These are phyloP conservation scores for Coix lacrymajobi DNA, from an alignment of 176 grass and related monocot genomes.

Conservation along the genomic window DNA sequence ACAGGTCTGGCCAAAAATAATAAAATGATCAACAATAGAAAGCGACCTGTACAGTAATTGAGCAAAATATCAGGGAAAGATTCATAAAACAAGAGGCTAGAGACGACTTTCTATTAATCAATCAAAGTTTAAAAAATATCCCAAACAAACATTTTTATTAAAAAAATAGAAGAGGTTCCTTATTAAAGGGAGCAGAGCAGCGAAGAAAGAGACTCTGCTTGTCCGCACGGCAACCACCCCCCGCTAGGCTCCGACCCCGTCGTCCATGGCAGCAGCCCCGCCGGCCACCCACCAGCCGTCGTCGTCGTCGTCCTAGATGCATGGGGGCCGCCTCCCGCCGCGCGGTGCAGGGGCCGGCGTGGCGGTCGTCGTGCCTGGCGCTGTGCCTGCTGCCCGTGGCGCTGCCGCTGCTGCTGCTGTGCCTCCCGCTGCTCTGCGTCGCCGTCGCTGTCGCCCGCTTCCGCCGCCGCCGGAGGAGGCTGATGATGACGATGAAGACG, in stretches of 20 bases:
- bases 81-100: neutral
- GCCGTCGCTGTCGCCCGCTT: constrained; percentile 25
- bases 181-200: neutral
- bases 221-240: neutral
- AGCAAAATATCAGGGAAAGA: neutral
- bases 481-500: neutral
- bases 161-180: neutral
- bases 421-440: constrained; percentile 48
- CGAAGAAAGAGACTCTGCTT: neutral
- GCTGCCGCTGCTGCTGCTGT: constrained; percentile 47
- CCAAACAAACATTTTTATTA: neutral
- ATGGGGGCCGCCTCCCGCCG: constrained; percentile 11
- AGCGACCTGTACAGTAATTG: neutral
- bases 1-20: neutral
- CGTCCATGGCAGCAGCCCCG: constrained; percentile 4
- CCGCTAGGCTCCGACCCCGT: neutral
- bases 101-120: neutral
- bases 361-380: constrained; percentile 15
- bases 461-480: constrained; percentile 11
- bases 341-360: neutral
- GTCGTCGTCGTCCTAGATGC: neutral
- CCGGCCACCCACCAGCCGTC: neutral
- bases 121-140: neutral
- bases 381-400: constrained; percentile 43
- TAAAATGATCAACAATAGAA: neutral